phyloP scores from a whole-genome alignment of 306 rosid species.

The Potentilla sterilis region DNA sequence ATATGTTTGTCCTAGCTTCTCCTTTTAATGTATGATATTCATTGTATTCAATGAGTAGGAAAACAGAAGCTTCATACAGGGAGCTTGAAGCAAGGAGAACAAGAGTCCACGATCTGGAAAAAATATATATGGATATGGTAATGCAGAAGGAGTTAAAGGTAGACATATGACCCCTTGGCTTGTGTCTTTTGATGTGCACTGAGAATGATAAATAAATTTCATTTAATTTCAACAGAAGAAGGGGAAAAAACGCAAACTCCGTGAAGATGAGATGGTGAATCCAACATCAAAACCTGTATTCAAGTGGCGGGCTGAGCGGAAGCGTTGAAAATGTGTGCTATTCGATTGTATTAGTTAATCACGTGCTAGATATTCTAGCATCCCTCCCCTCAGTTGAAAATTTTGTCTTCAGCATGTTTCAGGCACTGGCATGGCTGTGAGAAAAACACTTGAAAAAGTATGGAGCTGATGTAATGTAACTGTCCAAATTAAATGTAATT shows the following conservation, averaged over 20 bases:
- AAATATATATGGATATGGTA: constrained; percentile 65
- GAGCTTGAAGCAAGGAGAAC: constrained; percentile 65
- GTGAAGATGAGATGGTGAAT: constrained; percentile 63
- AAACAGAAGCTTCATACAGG: constrained; percentile 52
- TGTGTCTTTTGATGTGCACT: not conserved
- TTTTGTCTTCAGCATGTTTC: not conserved
- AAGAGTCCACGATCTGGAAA: constrained; percentile 61
- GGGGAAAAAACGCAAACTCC: constrained; percentile 74
- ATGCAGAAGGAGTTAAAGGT: constrained; percentile 80
- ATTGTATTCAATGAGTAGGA: constrained; percentile 34
- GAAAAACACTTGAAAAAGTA: not conserved
- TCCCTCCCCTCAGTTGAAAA: no score
- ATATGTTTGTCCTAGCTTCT: not conserved
- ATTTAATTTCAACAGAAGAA: constrained; percentile 33
- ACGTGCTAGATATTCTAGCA: not conserved
- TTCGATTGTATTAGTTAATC: not conserved
- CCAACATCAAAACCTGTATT: constrained; percentile 58
- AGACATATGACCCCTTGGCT: constrained; percentile 17
- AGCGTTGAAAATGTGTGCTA: constrained; percentile 40
- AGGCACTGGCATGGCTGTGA: not conserved
- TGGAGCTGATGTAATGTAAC: not conserved
- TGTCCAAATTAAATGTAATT: not conserved
- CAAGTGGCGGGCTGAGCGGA: constrained; percentile 83
- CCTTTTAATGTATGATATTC: not conserved
- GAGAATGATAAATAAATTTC: not conserved